Evolutionary conservation across 345 rosid species (phyloP).

Genomic region (Arabis alpina): DNA sequence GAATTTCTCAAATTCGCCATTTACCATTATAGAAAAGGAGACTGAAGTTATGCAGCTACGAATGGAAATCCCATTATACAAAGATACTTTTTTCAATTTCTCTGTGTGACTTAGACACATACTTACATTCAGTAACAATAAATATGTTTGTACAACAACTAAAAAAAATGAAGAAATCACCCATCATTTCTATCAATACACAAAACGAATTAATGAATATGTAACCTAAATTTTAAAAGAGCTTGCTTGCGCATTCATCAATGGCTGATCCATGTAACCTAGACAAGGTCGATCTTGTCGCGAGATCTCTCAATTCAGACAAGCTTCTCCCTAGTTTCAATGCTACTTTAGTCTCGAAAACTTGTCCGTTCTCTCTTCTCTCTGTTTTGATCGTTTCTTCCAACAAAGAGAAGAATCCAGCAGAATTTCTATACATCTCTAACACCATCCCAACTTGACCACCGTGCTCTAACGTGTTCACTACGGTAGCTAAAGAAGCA

Average conservation of each 20-base stretch:
- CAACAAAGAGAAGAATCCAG: slow-evolving; percentile 40
- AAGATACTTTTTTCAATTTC: too few relatives aligned
- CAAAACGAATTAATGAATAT: background rate
- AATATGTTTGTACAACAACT: background rate
- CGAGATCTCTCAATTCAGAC: slow-evolving; percentile 39
- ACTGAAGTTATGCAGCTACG: too few relatives aligned
- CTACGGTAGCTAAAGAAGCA: slow-evolving; percentile 36
- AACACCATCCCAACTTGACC: slow-evolving; percentile 47
- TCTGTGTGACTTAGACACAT: too few relatives aligned
- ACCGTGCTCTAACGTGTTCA: slow-evolving; percentile 41
- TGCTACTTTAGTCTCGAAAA: slow-evolving; percentile 42
- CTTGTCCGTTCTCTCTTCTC: slow-evolving; percentile 30
- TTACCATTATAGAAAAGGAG: too few relatives aligned
- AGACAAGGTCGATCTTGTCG: slow-evolving; percentile 30
- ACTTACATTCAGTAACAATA: background rate
- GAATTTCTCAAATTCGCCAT: too few relatives aligned
- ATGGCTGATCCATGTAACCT: slow-evolving; percentile 18
- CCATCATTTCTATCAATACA: background rate
- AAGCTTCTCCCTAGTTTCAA: slow-evolving; percentile 42
- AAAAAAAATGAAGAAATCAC: background rate
- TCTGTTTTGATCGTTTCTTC: slow-evolving; percentile 34
- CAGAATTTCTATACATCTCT: slow-evolving; percentile 41
- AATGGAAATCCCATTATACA: too few relatives aligned
- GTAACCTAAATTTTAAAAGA: background rate
- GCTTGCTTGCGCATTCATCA: slow-evolving; percentile 42